Base-by-base conservation (phyloP, 441 rosid genomes). In the Raphanus hybrid region DNA sequence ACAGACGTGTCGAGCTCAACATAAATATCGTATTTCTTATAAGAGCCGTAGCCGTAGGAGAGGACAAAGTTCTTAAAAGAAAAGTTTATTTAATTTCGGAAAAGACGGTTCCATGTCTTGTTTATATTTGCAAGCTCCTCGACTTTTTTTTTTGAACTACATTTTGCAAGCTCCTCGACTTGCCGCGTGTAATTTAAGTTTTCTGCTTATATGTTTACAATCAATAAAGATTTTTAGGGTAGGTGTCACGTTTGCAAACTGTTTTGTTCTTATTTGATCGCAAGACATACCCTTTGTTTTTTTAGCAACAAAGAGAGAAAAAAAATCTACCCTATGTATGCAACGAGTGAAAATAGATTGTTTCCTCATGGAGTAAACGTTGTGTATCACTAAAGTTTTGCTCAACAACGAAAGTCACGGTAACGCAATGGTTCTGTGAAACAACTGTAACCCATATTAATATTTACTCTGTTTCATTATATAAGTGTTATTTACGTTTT, bases 1-100 rank as follows among this genome's bases (percentile, higher is more conserved):
- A 29, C 69, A 66, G 54, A 80, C 79, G 79, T 80, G 79, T 75
- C 79, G 65, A 10, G 37, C 29, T 70, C 50, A 70, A 74, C 76
- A 64, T 18, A 64, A 78, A 64, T 79, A 45, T 62, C 72, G 67
- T 12, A 34, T 80, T 75, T 39, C 65, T 39, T 79, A 75, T 59
- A 65, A 80, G 82, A 80, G 48, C 27, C 73, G 66, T 66, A 39
- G 34, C 27, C 73, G 66, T 66, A 39, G 54, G 39, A 66, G 69
- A 75, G 15, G 82, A 80, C 34, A 65, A 23, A 69, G n/a, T 62
- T 55, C 66, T 62, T 67, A 15, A 15, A 14, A 52, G 3, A 59
- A 26, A 20, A 52, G 9, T 54, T 8, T 37, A 16, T 37, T 26
- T 45, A 61, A 15, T 45, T 62, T 62, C 15, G 15, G n/a, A 27